Evolutionary conservation across 2,329 filamentous ascomycete species (phyloP).

Genomic region (Plenodomus tracheiphilus): DNA sequence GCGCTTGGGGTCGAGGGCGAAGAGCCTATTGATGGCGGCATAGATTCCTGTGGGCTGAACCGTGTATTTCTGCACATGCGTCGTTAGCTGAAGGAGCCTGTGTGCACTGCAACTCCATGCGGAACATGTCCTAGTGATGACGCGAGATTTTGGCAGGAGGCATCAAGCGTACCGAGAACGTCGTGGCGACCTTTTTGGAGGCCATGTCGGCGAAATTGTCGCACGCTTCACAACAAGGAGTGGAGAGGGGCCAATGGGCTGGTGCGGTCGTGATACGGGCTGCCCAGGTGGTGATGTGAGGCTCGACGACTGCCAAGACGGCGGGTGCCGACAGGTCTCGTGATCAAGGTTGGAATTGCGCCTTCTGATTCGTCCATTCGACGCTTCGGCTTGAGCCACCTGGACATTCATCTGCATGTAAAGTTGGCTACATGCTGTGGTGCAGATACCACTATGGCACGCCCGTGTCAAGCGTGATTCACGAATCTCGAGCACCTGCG

Average conservation of each 20-base stretch:
- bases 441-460: too few relatives aligned
- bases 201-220: constrained; percentile 26
- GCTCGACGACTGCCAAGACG: constrained; percentile 29
- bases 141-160: constrained; percentile 2
- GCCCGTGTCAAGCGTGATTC: too few relatives aligned
- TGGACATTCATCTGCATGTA: too few relatives aligned
- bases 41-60: constrained; percentile 87
- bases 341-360: too few relatives aligned
- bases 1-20: constrained; percentile 83
- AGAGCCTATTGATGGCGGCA: constrained; percentile 75
- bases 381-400: too few relatives aligned
- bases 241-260: constrained; percentile 29
- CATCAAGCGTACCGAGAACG: constrained; percentile 31
- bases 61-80: constrained; percentile 79
- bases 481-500: too few relatives aligned
- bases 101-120: constrained; percentile 5
- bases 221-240: constrained; percentile 17
- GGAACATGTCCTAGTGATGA: constrained; percentile 5
- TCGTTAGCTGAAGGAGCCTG: constrained; percentile 16
- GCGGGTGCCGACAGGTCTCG: constrained; percentile 19
- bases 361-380: constrained; percentile 15
- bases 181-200: constrained; percentile 35
- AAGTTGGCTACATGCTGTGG: too few relatives aligned
- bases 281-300: constrained; percentile 18
- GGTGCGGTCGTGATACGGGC: constrained; percentile 17